These are phyloP conservation scores for Flaveria brownii DNA, from an alignment of 129 eudicot species.

Conservation along the genomic window DNA sequence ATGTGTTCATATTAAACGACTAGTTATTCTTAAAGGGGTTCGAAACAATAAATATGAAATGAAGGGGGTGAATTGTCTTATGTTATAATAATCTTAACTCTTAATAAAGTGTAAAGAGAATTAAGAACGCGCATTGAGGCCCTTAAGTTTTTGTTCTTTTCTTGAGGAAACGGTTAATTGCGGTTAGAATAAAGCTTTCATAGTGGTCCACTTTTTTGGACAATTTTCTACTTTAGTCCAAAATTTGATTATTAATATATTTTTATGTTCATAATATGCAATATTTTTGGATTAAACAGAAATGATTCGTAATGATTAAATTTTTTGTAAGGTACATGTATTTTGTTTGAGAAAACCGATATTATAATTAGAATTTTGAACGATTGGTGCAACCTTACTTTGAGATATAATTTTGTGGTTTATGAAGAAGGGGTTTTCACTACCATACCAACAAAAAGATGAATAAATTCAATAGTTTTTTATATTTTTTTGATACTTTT, in stretches of 20 bases:
- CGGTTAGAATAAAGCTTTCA: constrained; percentile 39
- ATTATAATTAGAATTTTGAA: no score
- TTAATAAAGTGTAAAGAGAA: constrained; percentile 22
- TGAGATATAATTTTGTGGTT: no score
- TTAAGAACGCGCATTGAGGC: constrained; percentile 13
- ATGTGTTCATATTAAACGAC: background rate
- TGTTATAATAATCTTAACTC: constrained; percentile 5
- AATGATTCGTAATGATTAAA: background rate
- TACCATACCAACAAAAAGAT: no score
- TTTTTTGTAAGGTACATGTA: background rate
- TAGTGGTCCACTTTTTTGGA: constrained; percentile 41
- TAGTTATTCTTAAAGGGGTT: background rate
- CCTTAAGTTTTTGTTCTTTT: constrained; percentile 27
- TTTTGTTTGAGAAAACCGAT: background rate
- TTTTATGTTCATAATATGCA: background rate
- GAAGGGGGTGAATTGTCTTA: constrained; percentile 9
- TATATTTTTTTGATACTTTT: no score
- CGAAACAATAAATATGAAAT: background rate
- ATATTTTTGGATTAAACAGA: background rate
- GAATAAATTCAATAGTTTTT: no score
- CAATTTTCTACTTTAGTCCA: constrained; percentile 19
- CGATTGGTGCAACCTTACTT: no score
- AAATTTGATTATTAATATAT: background rate
- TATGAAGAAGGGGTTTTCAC: no score
- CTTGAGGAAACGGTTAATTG: constrained; percentile 39